phyloP scores from a whole-genome alignment of 2,329 filamentous ascomycete genomes.

The Fusarium lateritium region DNA sequence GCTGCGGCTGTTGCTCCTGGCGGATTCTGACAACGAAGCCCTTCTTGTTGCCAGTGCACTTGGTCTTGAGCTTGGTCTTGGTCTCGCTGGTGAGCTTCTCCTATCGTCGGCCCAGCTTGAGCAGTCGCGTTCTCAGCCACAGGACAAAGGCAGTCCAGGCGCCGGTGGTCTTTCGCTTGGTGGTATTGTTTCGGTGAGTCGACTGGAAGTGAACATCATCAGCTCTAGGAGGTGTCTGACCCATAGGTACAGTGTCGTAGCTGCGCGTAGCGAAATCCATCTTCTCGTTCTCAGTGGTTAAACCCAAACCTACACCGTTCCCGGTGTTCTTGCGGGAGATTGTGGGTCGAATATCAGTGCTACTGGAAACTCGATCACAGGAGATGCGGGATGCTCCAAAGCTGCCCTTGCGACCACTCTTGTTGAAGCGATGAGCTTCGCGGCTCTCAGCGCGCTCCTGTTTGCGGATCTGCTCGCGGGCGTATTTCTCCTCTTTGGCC shows the following conservation, averaged over 20 bases:
- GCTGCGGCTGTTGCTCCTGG: conserved; percentile 26
- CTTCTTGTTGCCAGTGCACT: conserved; percentile 27
- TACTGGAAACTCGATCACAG: conserved; percentile 53
- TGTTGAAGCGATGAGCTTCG: conserved; percentile 67
- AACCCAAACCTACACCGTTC: conserved; percentile 36
- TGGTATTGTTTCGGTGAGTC: conserved; percentile 60
- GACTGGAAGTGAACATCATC: conserved; percentile 62
- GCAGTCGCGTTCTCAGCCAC: conserved; percentile 71
- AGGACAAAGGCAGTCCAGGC: conserved; percentile 75
- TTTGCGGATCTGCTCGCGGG: conserved; percentile 70
- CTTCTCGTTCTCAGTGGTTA: conserved; percentile 57
- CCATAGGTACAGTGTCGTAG: conserved; percentile 61
- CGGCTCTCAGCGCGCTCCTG: conserved; percentile 72
- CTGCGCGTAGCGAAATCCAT: conserved; percentile 61
- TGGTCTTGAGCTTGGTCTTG: conserved; percentile 34
- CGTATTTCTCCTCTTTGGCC: conserved; percentile 74
- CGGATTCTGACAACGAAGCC: conserved; percentile 27
- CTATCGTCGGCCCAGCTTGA: conserved; percentile 60
- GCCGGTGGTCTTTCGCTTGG: conserved; percentile 73
- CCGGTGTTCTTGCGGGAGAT: conserved; percentile 50
- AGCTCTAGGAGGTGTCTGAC: conserved; percentile 51
- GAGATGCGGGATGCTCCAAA: conserved; percentile 52
- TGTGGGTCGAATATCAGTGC: conserved; percentile 49
- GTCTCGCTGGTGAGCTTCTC: conserved; percentile 41
- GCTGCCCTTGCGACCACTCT: conserved; percentile 59